Base-by-base conservation (phyloP, 345 rosid genomes). In the Moringa oleifera region DNA sequence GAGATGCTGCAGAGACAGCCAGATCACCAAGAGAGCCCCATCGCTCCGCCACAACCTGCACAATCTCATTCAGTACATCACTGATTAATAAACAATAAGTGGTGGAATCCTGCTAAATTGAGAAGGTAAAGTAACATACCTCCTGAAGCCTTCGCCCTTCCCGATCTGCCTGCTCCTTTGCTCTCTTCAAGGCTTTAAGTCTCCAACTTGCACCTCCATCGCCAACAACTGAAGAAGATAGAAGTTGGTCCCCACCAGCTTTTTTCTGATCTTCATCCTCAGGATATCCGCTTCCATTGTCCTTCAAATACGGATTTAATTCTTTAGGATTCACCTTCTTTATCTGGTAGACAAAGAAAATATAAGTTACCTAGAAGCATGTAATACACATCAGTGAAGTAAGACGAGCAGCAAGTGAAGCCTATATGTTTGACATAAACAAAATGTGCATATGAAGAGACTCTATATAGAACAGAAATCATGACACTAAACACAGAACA, bases 151-250 rank as follows among this genome's bases (percentile, higher is more conserved):
- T 75, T 61, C 78, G 73, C 36, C 97, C 98, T 23, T 93, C 96
- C 65, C 98, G 84, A 18, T 81, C 87, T 24, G 98, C 97, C 65
- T 93, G 95, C 81, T 93, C 98, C 62, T 81, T 74, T 7, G 97
- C 87, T 63, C 97, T 90, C 78, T 83, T 93, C 60, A 90, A 75
- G 45, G 96, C 86, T 79, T 90, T 94, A 63, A 90, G 73, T 75
- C 96, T 83, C 97, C 99, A 94, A 67, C 99, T 94, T 6, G 92
- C 91, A 55, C 97, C 99, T 22, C 99, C 99, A 77, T 94, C 99
- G 19, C 95, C 96, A 59, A 92, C 86, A 71, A 86, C 46, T 18
- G 90, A 77, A 62, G 86, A 68, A 22, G 86, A 60, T 51, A 81
- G 65, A 68, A 83, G 86, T 59, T 58, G 70, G 58, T 76, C 77